A percentile compares a stretch with the other conserved stretches of the same genome.
phyloP scores from a whole-genome alignment of 805 yeast species.

The Debaryomyces prosopidis region DNA sequence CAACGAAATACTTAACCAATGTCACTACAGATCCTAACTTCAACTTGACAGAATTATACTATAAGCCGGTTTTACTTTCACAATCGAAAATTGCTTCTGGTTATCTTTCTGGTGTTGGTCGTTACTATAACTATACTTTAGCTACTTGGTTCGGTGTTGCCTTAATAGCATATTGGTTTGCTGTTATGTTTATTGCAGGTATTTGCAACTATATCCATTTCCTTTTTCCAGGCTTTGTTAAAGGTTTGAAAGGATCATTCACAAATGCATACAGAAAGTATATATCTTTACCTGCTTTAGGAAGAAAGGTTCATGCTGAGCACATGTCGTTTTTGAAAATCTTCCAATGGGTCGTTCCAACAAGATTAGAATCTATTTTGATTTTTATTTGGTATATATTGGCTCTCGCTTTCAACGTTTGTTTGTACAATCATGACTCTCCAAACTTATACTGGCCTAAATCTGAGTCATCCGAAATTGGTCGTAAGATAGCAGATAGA shows the following conservation, averaged over 20 bases:
- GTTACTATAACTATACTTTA: slow-evolving; percentile 38
- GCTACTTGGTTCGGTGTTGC: slow-evolving; percentile 35
- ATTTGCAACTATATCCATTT: slow-evolving; percentile 24
- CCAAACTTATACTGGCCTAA: slow-evolving; percentile 26
- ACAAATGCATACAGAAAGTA: slow-evolving; percentile 23
- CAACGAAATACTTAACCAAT: slow-evolving; percentile 39
- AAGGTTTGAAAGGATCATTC: slow-evolving; percentile 28
- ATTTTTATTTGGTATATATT: slow-evolving; percentile 40
- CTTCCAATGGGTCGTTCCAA: slow-evolving; percentile 42
- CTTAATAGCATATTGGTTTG: slow-evolving; percentile 30
- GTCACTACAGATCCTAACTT: slow-evolving; percentile 25
- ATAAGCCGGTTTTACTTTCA: slow-evolving; percentile 37
- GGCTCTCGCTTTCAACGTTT: slow-evolving; percentile 27
- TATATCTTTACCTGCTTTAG: slow-evolving; percentile 29
- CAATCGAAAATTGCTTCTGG: slow-evolving; percentile 26
- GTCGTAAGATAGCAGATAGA: slow-evolving; percentile 53
- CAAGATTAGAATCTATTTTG: slow-evolving; percentile 50
- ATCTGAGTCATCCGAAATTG: slow-evolving; percentile 25
- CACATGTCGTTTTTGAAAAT: slow-evolving; percentile 10
- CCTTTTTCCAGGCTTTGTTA: slow-evolving; percentile 21
- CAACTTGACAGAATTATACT: slow-evolving; percentile 25
- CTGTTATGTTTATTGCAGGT: slow-evolving; percentile 34
- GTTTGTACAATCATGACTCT: slow-evolving; percentile 23
- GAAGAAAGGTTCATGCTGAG: slow-evolving; percentile 16
- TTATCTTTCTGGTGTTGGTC: slow-evolving; percentile 25